Evolutionary conservation across 192 early-diverging fungal genomes (phyloP), one percentile per base, ranked within the genome.

Genomic region (Helicostylum pulchrum): DNA sequence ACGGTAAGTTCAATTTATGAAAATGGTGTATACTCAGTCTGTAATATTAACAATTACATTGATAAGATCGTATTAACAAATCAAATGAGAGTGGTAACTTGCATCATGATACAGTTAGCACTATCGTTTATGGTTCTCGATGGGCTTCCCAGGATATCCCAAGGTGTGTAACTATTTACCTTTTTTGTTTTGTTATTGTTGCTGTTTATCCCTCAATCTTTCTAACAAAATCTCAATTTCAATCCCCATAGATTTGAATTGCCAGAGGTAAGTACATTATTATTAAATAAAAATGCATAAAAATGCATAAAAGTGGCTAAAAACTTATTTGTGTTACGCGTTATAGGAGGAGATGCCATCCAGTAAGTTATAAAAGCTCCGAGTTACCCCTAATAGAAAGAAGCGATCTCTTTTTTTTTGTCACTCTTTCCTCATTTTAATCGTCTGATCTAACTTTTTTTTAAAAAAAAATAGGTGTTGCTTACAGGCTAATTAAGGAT

Each of bases 401-500:
- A 23, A 42, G 19, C 11, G 34, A 43, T 21, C 34, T 11, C 11
- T 43, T 20, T 10, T 17, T 17, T 10, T 32, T n/a, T n/a, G n/a
- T n/a, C n/a, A n/a, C n/a, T n/a, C n/a, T n/a, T 26, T 26, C 26
- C 26, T 26, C 2, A 26, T n/a, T n/a, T 55, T 19, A 7, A 39
- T 23, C 19, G 17, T 11, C 11, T 3, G 31, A 26, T 26, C 7
- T 30, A 8, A 7, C 21, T 26, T 4, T 57, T 10, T 17, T 48
- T 60, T 31, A 9, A 17, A 7, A 26, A 9, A 17, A 7, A 26
- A 1, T 52, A 72, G 70, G 57, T 42, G 76, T 71, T 51, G 72
- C 64, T 4, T 74, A 78, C 34, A 62, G 64, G 49, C 48, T 78
- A 20, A 71, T 78, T 21, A 65, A 78, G 20, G 76, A 78, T 54